These are phyloP conservation scores for Naematelia encephala DNA, from an alignment of 768 basidiomycete species.

Conservation along the genomic window DNA sequence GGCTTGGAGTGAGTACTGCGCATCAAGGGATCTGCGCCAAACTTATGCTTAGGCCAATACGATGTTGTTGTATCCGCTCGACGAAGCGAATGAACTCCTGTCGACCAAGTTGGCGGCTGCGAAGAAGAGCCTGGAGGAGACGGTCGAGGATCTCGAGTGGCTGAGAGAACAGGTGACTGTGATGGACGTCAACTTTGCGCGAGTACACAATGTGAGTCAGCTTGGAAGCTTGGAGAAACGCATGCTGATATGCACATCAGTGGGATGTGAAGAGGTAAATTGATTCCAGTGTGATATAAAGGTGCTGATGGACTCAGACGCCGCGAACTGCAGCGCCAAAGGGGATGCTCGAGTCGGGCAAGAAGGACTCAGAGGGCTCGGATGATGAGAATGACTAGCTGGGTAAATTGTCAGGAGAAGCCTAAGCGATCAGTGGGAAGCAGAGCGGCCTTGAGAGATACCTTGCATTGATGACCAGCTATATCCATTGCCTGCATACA, in stretches of 20 bases:
- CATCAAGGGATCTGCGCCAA: background rate
- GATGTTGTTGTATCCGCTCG: slow-evolving; percentile 89
- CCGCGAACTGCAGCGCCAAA: background rate
- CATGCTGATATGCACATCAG: slow-evolving; percentile 12
- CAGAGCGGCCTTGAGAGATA: background rate
- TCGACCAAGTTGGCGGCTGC: slow-evolving; percentile 71
- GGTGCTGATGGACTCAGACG: background rate
- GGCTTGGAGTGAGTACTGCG: slow-evolving; percentile 76
- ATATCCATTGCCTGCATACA: background rate
- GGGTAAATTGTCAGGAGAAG: background rate
- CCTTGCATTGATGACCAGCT: background rate
- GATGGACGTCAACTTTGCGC: slow-evolving; percentile 92
- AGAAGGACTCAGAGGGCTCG: slow-evolving; percentile 20
- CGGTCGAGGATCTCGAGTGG: slow-evolving; percentile 85
- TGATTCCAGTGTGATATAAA: background rate
- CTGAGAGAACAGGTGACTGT: slow-evolving; percentile 90
- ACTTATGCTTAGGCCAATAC: slow-evolving; percentile 73
- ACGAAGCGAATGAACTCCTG: slow-evolving; percentile 70
- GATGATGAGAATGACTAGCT: slow-evolving; percentile 31
- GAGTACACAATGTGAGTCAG: slow-evolving; percentile 71
- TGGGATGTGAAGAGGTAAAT: slow-evolving; percentile 33
- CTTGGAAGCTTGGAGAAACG: background rate
- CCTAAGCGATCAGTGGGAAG: background rate
- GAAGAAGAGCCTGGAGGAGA: slow-evolving; percentile 62
- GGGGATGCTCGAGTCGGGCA: slow-evolving; percentile 10